phyloP scores from a whole-genome alignment of 2,329 filamentous ascomycete species.

The Fusarium veterinarium region DNA sequence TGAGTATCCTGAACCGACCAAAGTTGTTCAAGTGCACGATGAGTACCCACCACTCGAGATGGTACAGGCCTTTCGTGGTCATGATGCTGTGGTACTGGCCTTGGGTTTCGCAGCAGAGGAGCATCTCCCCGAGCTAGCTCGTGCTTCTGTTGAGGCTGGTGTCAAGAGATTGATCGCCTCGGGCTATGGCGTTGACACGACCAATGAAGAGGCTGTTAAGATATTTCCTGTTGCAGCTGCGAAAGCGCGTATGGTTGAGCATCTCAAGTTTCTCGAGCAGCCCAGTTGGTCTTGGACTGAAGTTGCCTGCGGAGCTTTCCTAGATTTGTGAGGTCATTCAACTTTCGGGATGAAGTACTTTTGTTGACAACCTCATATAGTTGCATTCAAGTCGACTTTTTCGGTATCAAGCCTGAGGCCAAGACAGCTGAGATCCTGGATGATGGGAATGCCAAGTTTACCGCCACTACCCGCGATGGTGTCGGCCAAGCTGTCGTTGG shows the following conservation, averaged over 20 bases:
- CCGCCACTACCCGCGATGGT: not conserved
- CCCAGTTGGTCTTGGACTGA: not conserved
- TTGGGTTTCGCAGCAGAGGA: not conserved
- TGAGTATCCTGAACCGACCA: not conserved
- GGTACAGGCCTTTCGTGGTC: not conserved
- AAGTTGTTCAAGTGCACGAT: not conserved
- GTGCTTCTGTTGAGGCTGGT: not conserved
- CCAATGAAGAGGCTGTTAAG: not conserved
- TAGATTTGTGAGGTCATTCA: not conserved
- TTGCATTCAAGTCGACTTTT: not conserved
- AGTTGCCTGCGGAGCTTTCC: not conserved
- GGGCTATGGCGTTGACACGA: not conserved
- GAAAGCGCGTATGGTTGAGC: not conserved
- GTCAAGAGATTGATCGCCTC: not conserved
- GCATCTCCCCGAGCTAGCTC: not conserved
- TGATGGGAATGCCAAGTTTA: not conserved
- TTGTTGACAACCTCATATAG: not conserved
- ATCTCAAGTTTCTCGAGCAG: not conserved
- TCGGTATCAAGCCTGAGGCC: rapidly evolving
- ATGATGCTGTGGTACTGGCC: not conserved
- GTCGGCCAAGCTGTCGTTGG: not conserved
- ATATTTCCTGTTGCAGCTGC: not conserved
- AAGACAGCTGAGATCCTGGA: not conserved
- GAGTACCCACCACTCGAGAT: not conserved
- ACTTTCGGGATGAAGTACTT: rapidly evolving